Percentiles rank a stretch among this genome's conserved stretches.
Conservation (phyloP, 2,329 filamentous ascomycete species). For the Trichoderma harzianum region DNA sequence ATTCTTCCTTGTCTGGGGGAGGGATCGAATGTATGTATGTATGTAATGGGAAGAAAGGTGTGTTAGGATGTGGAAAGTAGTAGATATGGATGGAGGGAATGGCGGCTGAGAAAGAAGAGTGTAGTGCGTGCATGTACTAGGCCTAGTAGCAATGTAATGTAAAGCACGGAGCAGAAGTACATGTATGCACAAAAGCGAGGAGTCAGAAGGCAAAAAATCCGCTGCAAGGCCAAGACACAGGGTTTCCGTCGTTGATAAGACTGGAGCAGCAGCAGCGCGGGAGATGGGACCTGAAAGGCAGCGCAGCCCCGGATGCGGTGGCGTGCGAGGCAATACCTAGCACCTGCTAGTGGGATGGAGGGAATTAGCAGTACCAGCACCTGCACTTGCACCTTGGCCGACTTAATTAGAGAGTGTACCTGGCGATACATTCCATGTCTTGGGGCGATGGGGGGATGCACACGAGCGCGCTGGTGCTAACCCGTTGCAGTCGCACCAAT, state of each 20-base stretch:
- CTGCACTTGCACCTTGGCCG: too few relatives aligned
- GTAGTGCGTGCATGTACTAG: background rate
- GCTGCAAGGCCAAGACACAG: background rate
- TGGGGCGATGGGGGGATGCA: background rate
- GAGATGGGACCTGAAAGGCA: conserved; percentile 13
- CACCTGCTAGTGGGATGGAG: background rate
- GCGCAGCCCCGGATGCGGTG: conserved; percentile 10
- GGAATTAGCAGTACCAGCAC: background rate
- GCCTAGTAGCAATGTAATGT: background rate
- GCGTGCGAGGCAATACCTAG: conserved; percentile 6
- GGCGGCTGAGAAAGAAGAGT: background rate
- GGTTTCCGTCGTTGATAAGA: background rate
- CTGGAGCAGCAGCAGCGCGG: background rate
- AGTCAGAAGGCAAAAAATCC: conserved; percentile 1
- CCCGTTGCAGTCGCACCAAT: background rate
- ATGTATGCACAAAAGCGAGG: background rate
- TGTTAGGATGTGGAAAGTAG: background rate
- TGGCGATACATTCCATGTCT: background rate
- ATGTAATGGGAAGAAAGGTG: background rate
- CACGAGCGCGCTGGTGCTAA: background rate
- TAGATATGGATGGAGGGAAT: background rate
- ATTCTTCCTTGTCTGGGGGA: background rate
- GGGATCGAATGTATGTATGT: background rate
- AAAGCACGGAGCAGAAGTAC: background rate
- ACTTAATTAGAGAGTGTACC: background rate